Conservation (phyloP, 179 eudicot species). For the Patellifolia procumbens region DNA sequence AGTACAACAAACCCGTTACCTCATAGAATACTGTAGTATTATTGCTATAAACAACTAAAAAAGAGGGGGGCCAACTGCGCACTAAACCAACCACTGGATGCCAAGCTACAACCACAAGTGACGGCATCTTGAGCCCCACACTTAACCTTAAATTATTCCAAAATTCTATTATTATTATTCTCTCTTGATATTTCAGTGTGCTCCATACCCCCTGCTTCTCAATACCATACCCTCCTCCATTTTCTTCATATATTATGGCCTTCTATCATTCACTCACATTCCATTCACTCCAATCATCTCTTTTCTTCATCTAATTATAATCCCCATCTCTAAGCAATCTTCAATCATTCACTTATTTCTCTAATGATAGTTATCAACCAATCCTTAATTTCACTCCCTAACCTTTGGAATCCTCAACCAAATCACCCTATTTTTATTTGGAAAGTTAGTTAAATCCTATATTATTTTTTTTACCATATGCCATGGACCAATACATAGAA, state of each 20-base stretch:
- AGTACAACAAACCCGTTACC: too few species aligned
- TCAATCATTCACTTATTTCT: conserved; percentile 8
- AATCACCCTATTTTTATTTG: conserved; percentile 17
- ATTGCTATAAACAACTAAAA: background rate
- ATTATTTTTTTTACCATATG: background rate
- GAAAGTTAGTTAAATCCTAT: conserved; percentile 7
- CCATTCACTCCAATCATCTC: conserved; percentile 5
- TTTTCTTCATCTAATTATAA: conserved; percentile 15
- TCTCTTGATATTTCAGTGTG: conserved; percentile 6
- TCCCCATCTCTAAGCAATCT: background rate
- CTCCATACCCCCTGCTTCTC: background rate
- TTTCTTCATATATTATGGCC: too few species aligned
- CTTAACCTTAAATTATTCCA: conserved; percentile 2
- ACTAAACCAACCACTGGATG: conserved; percentile 2
- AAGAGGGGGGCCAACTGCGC: conserved; percentile 3
- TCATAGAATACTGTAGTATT: background rate
- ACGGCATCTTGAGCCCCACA: conserved; percentile 15
- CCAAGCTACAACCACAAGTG: conserved; percentile 23
- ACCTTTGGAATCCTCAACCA: background rate
- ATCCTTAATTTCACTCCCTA: conserved; percentile 13
- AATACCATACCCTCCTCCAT: too few species aligned
- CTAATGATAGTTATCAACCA: conserved; percentile 20
- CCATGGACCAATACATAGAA: conserved; percentile 24
- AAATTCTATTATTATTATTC: too few species aligned
- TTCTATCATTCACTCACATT: too few species aligned